Evolutionary conservation across 2,329 filamentous ascomycete genomes (phyloP).

Genomic region (Cercospora beticola): DNA sequence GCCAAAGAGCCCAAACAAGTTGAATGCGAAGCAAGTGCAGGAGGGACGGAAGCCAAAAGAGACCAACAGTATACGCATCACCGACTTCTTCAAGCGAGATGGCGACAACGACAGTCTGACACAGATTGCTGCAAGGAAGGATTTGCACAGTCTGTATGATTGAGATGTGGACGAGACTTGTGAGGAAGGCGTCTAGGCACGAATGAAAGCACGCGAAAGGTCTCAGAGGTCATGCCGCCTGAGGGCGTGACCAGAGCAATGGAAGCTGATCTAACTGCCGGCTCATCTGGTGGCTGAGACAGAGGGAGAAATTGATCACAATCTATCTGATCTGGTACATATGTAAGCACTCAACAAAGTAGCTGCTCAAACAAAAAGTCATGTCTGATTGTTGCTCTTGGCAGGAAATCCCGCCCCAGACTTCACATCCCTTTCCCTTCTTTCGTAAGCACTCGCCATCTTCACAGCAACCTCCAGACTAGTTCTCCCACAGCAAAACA

Average conservation of each 20-base stretch:
- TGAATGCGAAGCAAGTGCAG: neutral
- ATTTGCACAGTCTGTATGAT: neutral
- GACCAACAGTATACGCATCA: neutral
- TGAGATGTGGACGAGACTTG: neutral
- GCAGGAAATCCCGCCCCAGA: neutral
- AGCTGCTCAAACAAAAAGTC: neutral
- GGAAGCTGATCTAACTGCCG: neutral
- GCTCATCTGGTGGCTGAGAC: neutral
- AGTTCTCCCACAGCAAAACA: neutral
- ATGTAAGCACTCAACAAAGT: neutral
- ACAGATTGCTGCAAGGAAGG: neutral
- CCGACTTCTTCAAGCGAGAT: neutral
- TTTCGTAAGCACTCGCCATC: neutral
- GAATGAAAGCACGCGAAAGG: neutral
- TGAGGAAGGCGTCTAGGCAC: neutral
- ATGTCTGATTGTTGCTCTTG: neutral
- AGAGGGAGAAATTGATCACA: neutral
- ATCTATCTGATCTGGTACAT: neutral
- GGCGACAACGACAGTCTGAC: neutral
- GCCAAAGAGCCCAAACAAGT: neutral
- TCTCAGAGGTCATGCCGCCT: neutral
- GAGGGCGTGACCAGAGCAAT: neutral
- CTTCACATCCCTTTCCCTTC: neutral
- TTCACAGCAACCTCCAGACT: neutral
- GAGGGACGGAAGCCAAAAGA: neutral